Conservation (phyloP, 352 stramenopile species). For the Globisporangium alternatum region DNA sequence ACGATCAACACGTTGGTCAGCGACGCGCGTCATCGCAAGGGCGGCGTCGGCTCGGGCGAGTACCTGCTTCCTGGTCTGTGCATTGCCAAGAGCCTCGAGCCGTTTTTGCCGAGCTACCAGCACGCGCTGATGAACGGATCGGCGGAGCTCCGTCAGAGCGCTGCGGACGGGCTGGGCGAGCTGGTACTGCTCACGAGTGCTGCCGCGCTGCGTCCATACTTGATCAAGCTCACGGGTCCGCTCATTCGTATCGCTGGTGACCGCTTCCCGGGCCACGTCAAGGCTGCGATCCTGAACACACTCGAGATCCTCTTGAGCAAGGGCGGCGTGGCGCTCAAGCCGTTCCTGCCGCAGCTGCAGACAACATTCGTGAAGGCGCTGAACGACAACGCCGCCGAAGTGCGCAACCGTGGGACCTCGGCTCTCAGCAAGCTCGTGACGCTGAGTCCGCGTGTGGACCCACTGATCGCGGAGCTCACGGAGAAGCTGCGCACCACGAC, state of each 20-base stretch:
- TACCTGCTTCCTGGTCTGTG: slow-evolving; percentile 79
- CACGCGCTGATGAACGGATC: slow-evolving; percentile 96
- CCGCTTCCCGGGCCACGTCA: slow-evolving; percentile 96
- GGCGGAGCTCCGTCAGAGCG: slow-evolving; percentile 84
- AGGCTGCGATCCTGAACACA: slow-evolving; percentile 97
- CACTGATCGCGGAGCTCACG: slow-evolving; percentile 94
- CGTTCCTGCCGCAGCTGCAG: slow-evolving; percentile 99
- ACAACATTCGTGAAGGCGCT: slow-evolving; percentile 99
- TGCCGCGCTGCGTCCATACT: slow-evolving; percentile 91
- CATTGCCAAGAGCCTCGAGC: slow-evolving; percentile 91
- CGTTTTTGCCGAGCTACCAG: slow-evolving; percentile 97
- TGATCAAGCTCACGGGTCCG: slow-evolving; percentile 97
- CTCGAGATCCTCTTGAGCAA: slow-evolving; percentile 96
- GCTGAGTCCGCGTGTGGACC: slow-evolving; percentile 94
- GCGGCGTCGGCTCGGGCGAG: slow-evolving; percentile 72
- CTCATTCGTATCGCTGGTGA: slow-evolving; percentile 99
- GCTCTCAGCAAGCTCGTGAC: slow-evolving; percentile 93
- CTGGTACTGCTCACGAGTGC: slow-evolving; percentile 92
- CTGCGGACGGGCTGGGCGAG: slow-evolving; percentile 95
- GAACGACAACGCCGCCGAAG: slow-evolving; percentile 94
- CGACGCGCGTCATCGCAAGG: slow-evolving; percentile 93
- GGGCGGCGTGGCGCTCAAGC: slow-evolving; percentile 94
- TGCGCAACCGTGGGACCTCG: slow-evolving; percentile 88
- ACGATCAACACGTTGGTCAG: slow-evolving; percentile 96
- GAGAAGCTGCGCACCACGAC: slow-evolving; percentile 68